Evolutionary conservation across 345 rosid genomes (phyloP), one percentile per base, ranked within the genome.

Genomic region (Melaleuca alternifolia): DNA sequence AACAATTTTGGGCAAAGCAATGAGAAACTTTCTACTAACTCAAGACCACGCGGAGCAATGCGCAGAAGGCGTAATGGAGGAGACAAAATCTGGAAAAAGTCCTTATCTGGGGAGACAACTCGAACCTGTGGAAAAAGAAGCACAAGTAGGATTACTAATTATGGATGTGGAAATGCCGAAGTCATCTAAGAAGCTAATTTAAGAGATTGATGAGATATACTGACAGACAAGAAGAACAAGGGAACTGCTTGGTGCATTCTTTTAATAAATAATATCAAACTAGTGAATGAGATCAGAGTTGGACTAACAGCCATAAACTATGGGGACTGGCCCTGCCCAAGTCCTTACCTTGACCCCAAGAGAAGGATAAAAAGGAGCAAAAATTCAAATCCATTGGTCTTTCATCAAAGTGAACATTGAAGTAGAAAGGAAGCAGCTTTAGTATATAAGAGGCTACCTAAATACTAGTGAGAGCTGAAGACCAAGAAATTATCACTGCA

Each of bases 41-140:
- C 98, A 84, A 91, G 61, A 83, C 99, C 99, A n/a, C 98, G 98
- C 33, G 98, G 93, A 85, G 98, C 95, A 85, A 96, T 91, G 82
- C 99, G 93, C 87, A 97, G 92, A 90, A 97, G 99, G 61, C 99
- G 98, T 81, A 97, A 92, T 6, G 98, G 92, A 85, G 99, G 99
- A 84, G 96, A 95, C 61, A 97, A 93, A 91, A 97, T 96, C 93
- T 97, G 99, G 89, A 97, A 97, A 89, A 97, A 97, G 90, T 97
- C 99, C 92, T 96, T 97, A 92, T 97, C 99, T 1, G 99, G 99
- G 82, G 99, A 97, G 89, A 97, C 98, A 84, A 97, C 98, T 87
- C 98, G 93, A 46, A 97, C 99, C 99, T 97, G 92, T 84, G 84
- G 87, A 50, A 84, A 52, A 50, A 84, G 26, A 23, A 81, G 24